A percentile compares a stretch with the other conserved stretches of the same genome.
phyloP scores from a whole-genome alignment of 306 rosid species.

The Luffa acutangula region DNA sequence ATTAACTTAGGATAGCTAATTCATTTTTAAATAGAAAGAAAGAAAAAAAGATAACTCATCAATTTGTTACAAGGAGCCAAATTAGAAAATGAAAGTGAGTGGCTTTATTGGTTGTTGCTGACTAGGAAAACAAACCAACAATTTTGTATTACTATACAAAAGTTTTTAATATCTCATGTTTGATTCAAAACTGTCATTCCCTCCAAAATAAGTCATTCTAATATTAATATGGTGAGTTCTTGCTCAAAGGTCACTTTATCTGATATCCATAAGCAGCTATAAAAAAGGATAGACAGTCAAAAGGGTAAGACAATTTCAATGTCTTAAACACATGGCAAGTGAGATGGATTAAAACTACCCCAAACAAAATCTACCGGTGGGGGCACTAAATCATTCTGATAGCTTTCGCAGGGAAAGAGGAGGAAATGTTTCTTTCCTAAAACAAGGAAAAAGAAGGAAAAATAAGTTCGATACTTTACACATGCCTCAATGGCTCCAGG shows the following conservation, averaged over 20 bases:
- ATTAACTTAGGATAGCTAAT: not conserved
- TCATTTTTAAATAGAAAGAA: not conserved
- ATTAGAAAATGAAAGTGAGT: not conserved
- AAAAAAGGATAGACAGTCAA: conserved; percentile 33
- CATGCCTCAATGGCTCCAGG: conserved; percentile 54
- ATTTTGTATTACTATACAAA: not conserved
- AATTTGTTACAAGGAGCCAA: not conserved
- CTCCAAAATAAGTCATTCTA: not conserved
- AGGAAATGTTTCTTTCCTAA: not conserved
- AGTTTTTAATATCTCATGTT: not conserved
- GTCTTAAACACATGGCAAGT: conserved; percentile 30
- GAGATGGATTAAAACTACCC: conserved; percentile 34
- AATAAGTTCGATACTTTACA: conserved; percentile 13
- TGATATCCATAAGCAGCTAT: conserved; percentile 24
- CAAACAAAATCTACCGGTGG: conserved; percentile 30
- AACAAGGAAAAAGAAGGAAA: not conserved
- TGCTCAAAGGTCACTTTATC: conserved; percentile 17
- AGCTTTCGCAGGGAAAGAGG: not conserved
- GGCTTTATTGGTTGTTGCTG: not conserved
- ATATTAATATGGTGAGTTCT: not conserved
- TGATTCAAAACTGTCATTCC: not conserved
- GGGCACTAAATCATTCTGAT: conserved; percentile 19
- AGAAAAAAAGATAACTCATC: not conserved
- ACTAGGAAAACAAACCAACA: not conserved
- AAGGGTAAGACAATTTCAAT: conserved; percentile 15